phyloP scores from a whole-genome alignment of 1,139 yeast genomes.

The Hemisphaericaspora lyxosophila region DNA sequence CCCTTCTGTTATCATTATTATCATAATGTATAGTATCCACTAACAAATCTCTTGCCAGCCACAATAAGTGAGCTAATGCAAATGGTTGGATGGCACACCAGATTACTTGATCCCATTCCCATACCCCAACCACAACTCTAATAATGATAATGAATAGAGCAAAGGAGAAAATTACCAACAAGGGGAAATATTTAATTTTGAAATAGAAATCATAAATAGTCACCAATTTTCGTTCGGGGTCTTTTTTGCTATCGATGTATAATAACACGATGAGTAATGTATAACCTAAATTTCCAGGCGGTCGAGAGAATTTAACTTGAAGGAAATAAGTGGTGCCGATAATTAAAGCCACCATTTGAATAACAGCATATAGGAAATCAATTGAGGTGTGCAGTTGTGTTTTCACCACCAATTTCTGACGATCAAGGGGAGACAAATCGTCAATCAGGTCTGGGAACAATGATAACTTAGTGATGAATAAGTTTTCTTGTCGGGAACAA shows the following conservation, averaged over 20 bases:
- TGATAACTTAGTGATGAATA: constrained; percentile 15
- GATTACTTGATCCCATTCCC: no score
- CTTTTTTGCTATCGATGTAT: constrained; percentile 31
- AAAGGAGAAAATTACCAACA: no score
- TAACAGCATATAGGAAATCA: constrained; percentile 34
- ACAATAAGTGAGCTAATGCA: constrained; percentile 39
- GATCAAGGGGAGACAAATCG: constrained; percentile 19
- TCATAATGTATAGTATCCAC: constrained; percentile 23
- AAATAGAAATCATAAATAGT: constrained; percentile 20
- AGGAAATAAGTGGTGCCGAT: constrained; percentile 18
- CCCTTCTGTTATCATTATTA: constrained; percentile 15
- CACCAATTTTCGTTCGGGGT: constrained; percentile 27
- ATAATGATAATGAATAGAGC: no score
- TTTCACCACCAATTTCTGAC: constrained; percentile 13
- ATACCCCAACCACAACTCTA: constrained; percentile 8
- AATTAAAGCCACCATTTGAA: constrained; percentile 27
- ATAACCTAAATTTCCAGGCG: constrained; percentile 22
- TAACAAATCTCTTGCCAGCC: constrained; percentile 31
- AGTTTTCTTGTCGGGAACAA: constrained; percentile 21
- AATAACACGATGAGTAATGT: constrained; percentile 26
- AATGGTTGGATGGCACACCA: constrained; percentile 24
- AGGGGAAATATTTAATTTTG: no score
- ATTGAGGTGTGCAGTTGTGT: constrained; percentile 21
- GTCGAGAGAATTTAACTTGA: constrained; percentile 16
- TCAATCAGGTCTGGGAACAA: constrained; percentile 18